These are phyloP conservation scores for Dendrostoma leiphaemia DNA, from an alignment of 2,329 filamentous ascomycete species.

Conservation along the genomic window DNA sequence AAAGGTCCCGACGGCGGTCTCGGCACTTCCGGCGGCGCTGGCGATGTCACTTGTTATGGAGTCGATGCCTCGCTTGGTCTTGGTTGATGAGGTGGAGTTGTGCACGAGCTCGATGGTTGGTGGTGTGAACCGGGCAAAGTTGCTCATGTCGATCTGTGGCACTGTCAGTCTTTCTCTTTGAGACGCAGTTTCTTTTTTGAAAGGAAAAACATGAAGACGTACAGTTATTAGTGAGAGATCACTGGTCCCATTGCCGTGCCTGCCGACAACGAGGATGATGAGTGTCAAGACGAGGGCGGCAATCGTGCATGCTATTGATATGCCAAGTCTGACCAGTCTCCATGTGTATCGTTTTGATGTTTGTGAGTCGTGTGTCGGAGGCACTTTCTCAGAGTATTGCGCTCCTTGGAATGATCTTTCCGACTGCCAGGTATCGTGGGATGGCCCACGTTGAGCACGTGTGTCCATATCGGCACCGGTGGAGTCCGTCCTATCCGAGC, in stretches of 20 bases:
- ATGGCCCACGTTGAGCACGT: background rate
- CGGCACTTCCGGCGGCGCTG: background rate
- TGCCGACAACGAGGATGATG: slow-evolving; percentile 12
- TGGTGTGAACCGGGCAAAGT: slow-evolving; percentile 13
- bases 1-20: slow-evolving; percentile 4
- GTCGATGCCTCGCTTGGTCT: slow-evolving; percentile 9
- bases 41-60: slow-evolving; percentile 1
- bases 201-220: background rate
- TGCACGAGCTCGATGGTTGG: slow-evolving; percentile 12
- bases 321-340: slow-evolving; percentile 12
- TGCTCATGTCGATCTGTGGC: slow-evolving; percentile 16
- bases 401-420: background rate
- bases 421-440: background rate
- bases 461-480: slow-evolving; percentile 2
- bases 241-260: slow-evolving; percentile 10
- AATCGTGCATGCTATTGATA: slow-evolving; percentile 7
- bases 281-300: slow-evolving; percentile 14
- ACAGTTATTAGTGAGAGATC: slow-evolving; percentile 16
- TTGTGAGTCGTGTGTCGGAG: background rate
- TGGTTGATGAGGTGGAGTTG: slow-evolving; percentile 9
- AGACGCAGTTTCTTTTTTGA: no score
- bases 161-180: background rate
- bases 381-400: background rate
- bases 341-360: slow-evolving; percentile 7
- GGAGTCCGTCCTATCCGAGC: no score